These are phyloP conservation scores for Mycena epipterygia DNA, from an alignment of 768 basidiomycete species.

Conservation along the genomic window DNA sequence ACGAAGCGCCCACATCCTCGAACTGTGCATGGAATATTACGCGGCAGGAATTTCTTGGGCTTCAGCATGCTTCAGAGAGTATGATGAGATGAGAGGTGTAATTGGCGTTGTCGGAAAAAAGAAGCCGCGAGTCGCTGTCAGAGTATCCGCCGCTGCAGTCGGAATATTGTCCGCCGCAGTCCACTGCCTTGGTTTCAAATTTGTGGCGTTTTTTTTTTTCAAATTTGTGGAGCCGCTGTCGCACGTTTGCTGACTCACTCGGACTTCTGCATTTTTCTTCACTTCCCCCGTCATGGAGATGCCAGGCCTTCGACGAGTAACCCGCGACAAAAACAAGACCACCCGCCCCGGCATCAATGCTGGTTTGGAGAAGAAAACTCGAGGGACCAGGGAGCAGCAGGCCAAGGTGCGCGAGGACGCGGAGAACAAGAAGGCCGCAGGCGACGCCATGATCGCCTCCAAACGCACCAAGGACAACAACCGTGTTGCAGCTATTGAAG, in stretches of 20 bases:
- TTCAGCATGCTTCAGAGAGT: not conserved
- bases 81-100: too few species aligned
- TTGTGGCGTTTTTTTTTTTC: not conserved
- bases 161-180: not conserved
- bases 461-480: not conserved
- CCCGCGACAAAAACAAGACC: not conserved
- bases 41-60: not conserved
- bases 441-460: not conserved
- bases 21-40: not conserved
- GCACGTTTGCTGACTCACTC: not conserved
- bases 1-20: not conserved
- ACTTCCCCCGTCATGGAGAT: constrained; percentile 4
- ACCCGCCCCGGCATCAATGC: not conserved
- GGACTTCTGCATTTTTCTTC: not conserved
- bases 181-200: not conserved
- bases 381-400: not conserved
- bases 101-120: too few species aligned
- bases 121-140: not conserved
- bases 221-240: not conserved
- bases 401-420: not conserved
- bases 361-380: not conserved
- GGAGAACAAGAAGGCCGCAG: too few species aligned
- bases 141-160: not conserved
- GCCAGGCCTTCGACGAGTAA: not conserved
- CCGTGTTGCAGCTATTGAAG: not conserved